Evolutionary conservation across 2,329 filamentous ascomycete genomes (phyloP).

Genomic region (Harringtonia lauricola): DNA sequence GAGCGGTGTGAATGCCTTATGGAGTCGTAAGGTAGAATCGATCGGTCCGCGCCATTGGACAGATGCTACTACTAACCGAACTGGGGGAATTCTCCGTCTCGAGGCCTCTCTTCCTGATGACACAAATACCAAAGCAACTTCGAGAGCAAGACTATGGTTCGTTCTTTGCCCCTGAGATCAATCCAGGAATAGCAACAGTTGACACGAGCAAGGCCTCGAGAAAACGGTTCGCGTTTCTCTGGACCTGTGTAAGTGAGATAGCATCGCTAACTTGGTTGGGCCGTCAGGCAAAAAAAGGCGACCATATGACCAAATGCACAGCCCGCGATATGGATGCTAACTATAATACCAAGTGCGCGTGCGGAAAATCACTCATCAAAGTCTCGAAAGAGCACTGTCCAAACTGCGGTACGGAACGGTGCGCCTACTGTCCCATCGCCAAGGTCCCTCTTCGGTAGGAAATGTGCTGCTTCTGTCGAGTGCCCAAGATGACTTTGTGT

Average conservation of each 20-base stretch:
- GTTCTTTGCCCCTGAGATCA: background rate
- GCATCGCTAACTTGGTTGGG: background rate
- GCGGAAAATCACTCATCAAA: background rate
- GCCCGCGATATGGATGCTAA: no score
- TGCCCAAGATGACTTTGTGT: no score
- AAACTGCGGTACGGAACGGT: background rate
- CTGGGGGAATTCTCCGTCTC: no score
- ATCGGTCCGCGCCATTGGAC: no score
- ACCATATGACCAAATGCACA: no score
- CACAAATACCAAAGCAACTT: no score
- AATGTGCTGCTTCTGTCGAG: background rate
- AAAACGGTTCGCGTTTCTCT: background rate
- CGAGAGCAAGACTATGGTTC: no score
- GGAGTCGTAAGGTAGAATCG: no score
- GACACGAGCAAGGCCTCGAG: background rate
- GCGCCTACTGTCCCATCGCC: background rate
- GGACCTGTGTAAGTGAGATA: background rate
- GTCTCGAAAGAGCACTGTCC: background rate
- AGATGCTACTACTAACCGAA: no score
- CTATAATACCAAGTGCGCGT: background rate
- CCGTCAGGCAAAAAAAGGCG: no score
- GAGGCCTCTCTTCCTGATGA: no score
- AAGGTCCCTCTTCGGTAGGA: background rate
- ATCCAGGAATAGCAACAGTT: background rate
- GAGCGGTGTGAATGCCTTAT: no score